Evolutionary conservation across 177 flowering plant species (phyloP).

Genomic region (Tripterygium wilfordii): DNA sequence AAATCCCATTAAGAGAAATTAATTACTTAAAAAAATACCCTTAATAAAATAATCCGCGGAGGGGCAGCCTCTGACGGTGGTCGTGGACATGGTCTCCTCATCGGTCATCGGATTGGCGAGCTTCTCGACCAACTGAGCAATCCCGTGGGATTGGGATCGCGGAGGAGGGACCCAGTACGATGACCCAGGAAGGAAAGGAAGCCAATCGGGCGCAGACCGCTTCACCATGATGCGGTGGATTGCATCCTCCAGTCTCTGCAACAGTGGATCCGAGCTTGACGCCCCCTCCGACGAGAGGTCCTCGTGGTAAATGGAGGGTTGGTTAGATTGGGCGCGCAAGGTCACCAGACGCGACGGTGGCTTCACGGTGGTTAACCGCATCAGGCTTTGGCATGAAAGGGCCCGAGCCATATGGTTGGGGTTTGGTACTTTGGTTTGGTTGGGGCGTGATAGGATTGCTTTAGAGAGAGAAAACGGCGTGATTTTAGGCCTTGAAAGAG

Average conservation of each 20-base stretch:
- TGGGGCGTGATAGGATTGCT: too few species aligned
- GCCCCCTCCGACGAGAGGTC: background rate
- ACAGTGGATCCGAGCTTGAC: slow-evolving; percentile 18
- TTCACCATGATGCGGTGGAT: slow-evolving; percentile 54
- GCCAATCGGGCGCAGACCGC: slow-evolving; percentile 81
- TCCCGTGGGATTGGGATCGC: slow-evolving; percentile 24
- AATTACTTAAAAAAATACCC: slow-evolving; percentile 27
- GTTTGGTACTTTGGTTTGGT: too few species aligned
- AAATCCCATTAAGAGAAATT: background rate
- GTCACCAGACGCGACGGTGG: background rate
- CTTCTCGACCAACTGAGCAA: slow-evolving; percentile 49
- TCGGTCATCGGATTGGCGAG: slow-evolving; percentile 35
- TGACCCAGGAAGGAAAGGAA: slow-evolving; percentile 75
- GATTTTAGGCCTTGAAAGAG: too few species aligned
- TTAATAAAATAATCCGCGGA: slow-evolving; percentile 46
- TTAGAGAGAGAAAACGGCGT: too few species aligned
- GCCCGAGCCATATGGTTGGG: too few species aligned
- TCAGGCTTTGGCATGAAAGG: too few species aligned
- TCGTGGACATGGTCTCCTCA: slow-evolving; percentile 43
- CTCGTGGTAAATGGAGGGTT: background rate
- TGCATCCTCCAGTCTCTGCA: slow-evolving; percentile 55
- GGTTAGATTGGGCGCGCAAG: background rate
- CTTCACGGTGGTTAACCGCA: background rate
- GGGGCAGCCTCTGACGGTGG: slow-evolving; percentile 71
- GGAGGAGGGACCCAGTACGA: slow-evolving; percentile 92